phyloP scores from a whole-genome alignment of 169 alveolate genomes.

The Eimeria sp. region DNA sequence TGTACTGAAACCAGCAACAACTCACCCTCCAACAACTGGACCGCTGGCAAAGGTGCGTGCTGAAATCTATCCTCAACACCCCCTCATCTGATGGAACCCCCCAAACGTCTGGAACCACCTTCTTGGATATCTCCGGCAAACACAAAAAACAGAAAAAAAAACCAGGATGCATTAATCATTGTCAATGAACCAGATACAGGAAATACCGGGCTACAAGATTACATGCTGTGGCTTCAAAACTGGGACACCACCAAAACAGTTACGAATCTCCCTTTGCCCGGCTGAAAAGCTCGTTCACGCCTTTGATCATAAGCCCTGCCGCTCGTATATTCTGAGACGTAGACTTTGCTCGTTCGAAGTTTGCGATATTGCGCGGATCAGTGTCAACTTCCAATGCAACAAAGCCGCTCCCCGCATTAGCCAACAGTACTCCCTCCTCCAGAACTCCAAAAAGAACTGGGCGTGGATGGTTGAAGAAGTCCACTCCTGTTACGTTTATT shows the following conservation, averaged over 20 bases:
- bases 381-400: conserved; percentile 44
- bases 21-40: background rate
- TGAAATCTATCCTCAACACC: background rate
- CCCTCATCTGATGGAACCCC: background rate
- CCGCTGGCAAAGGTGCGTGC: background rate
- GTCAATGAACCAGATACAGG: background rate
- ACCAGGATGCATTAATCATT: background rate
- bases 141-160: background rate
- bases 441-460: conserved; percentile 47
- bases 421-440: conserved; percentile 1
- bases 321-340: conserved; percentile 31
- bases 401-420: conserved; percentile 23
- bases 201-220: background rate
- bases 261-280: background rate
- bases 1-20: background rate
- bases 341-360: conserved; percentile 38
- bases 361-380: conserved; percentile 16
- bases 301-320: conserved; percentile 1
- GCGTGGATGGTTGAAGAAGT: conserved; percentile 34
- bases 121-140: background rate
- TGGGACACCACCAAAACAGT: background rate
- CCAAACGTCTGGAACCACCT: background rate
- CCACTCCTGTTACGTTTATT: conserved; percentile 40
- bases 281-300: background rate
- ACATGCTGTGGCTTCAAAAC: background rate